Percentiles rank a stretch among this genome's conserved stretches.
phyloP scores from a whole-genome alignment of 1,284 basidiomycete genomes.

The Hymenochaete sp. region DNA sequence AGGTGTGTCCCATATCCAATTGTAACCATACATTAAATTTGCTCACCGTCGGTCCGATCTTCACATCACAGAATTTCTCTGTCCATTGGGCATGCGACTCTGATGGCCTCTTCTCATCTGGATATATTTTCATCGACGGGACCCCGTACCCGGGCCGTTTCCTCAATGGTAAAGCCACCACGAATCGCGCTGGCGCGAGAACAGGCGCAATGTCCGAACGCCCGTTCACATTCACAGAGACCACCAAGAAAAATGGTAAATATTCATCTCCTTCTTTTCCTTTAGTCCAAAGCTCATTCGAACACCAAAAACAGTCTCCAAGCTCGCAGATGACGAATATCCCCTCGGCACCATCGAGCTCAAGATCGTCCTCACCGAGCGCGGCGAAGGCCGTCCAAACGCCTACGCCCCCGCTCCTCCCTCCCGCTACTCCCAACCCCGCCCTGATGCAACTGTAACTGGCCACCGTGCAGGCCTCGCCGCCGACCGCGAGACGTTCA shows the following conservation, averaged over 20 bases:
- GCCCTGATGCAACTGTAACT: no score
- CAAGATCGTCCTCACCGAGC: slow-evolving; percentile 41
- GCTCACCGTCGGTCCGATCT: no score
- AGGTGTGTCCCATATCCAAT: slow-evolving; percentile 41
- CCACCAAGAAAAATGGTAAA: slow-evolving; percentile 24
- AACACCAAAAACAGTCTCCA: no score
- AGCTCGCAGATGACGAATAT: slow-evolving; percentile 26
- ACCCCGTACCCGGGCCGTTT: slow-evolving; percentile 50
- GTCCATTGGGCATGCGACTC: slow-evolving; percentile 55
- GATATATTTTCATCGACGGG: slow-evolving; percentile 53
- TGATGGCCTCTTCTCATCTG: slow-evolving; percentile 41
- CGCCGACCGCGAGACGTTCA: no score
- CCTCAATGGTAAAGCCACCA: slow-evolving; percentile 42
- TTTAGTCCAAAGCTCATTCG: no score
- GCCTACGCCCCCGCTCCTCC: slow-evolving; percentile 36
- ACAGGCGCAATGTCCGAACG: slow-evolving; percentile 37
- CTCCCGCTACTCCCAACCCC: no score
- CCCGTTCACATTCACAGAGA: slow-evolving; percentile 47
- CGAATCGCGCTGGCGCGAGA: slow-evolving; percentile 39
- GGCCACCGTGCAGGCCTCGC: no score
- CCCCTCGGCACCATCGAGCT: slow-evolving; percentile 44
- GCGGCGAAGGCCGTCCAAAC: slow-evolving; percentile 26
- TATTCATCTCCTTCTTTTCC: no score
- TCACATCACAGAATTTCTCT: slow-evolving; percentile 42
- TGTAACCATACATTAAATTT: no score